Conservation (phyloP, 306 rosid species). For the Dalbergia oliveri region DNA sequence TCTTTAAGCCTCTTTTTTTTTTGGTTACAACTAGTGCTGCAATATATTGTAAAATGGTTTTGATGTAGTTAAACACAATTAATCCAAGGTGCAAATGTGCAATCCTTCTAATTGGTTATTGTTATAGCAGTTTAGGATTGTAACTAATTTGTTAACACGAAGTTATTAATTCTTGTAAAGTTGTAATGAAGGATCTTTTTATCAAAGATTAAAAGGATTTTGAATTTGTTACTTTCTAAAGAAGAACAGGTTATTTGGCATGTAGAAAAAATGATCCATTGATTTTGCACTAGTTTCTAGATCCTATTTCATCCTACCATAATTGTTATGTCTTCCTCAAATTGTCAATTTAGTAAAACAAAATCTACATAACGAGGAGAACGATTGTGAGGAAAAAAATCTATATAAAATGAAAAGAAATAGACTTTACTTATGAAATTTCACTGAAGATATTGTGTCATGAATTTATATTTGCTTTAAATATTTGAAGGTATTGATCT, state of each 20-base stretch:
- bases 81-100: slow-evolving; percentile 65
- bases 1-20: no score
- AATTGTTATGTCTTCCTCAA: slow-evolving; percentile 13
- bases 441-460: no score
- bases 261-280: slow-evolving; percentile 12
- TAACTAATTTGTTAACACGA: slow-evolving; percentile 43
- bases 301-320: slow-evolving; percentile 25
- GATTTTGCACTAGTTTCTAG: slow-evolving; percentile 20
- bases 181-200: slow-evolving; percentile 2
- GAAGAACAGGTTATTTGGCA: not conserved
- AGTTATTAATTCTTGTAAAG: not conserved
- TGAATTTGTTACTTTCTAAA: slow-evolving; percentile 19
- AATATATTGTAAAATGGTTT: no score
- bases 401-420: no score
- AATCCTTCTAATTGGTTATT: slow-evolving; percentile 76
- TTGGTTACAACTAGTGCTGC: no score
- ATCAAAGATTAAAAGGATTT: slow-evolving; percentile 22
- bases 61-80: no score
- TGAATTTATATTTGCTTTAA: no score
- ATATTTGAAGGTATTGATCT: no score
- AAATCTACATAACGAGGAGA: no score
- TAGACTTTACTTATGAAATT: no score
- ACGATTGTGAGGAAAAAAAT: no score
- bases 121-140: slow-evolving; percentile 84
- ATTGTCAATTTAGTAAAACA: slow-evolving; percentile 1